Percentiles rank a stretch among this genome's conserved stretches.
phyloP scores from a whole-genome alignment of 768 basidiomycete species.

The Royoungia palumana region DNA sequence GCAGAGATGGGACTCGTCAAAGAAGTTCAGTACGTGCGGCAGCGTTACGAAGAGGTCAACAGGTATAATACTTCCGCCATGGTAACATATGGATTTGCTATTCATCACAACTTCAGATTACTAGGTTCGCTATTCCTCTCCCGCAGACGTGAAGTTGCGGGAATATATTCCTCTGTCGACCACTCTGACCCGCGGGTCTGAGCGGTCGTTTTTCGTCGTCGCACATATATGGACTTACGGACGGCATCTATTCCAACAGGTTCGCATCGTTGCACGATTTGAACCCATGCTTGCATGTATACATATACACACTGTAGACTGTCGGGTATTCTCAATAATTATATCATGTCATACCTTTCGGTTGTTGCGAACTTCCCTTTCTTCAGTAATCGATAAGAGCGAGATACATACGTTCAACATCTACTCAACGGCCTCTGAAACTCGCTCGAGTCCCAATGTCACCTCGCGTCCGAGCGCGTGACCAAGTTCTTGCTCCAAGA shows the following conservation, averaged over 20 bases:
- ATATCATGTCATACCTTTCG: background rate
- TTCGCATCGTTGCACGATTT: background rate
- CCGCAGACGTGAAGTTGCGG: conserved; percentile 41
- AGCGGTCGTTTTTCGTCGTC: background rate
- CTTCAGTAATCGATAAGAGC: background rate
- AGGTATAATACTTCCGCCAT: conserved; percentile 40
- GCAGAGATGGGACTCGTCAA: conserved; percentile 23
- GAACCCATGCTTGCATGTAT: background rate
- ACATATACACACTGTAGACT: conserved; percentile 6
- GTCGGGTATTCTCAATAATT: conserved; percentile 5
- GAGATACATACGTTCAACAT: background rate
- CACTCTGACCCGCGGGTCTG: background rate
- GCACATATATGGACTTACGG: background rate
- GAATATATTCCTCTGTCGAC: background rate
- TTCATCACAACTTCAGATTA: conserved; percentile 38
- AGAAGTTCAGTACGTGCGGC: conserved; percentile 47
- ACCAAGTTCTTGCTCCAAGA: conserved; percentile 72
- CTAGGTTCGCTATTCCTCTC: conserved; percentile 65
- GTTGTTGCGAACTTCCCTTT: background rate
- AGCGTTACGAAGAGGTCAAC: conserved; percentile 64
- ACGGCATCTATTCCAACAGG: background rate
- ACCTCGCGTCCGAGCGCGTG: conserved; percentile 36
- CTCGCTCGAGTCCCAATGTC: conserved; percentile 27
- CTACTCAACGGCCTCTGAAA: conserved; percentile 24
- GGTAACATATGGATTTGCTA: background rate